A percentile compares a stretch with the other conserved stretches of the same genome.
Evolutionary conservation across 208 protist species (phyloP).

Genomic region (Crithidia thermophila): DNA sequence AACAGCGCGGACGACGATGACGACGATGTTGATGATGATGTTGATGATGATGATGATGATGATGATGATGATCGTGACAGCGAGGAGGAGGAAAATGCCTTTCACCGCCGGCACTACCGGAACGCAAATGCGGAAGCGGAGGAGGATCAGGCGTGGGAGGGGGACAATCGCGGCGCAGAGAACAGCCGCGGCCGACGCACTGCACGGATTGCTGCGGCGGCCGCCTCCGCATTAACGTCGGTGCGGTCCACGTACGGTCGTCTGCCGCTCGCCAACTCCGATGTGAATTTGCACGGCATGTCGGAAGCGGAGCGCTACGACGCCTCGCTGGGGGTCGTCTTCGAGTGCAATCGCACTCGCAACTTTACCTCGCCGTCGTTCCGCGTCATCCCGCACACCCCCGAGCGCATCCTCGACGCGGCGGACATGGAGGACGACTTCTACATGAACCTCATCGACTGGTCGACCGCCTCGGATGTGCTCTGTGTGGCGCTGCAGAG

Average conservation of each 20-base stretch:
- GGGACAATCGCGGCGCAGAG: not conserved
- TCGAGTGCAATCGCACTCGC: slow-evolving; percentile 71
- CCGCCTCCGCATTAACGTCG: too few relatives aligned
- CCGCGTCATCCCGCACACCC: slow-evolving; percentile 91
- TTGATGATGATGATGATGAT: not conserved
- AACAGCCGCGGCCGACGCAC: not conserved
- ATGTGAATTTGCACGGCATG: slow-evolving; percentile 22
- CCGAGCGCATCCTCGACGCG: slow-evolving; percentile 98
- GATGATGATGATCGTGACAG: not conserved
- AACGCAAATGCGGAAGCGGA: too few relatives aligned
- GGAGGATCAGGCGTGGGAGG: not conserved
- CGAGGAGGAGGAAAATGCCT: slow-evolving; percentile 3
- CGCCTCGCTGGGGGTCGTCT: slow-evolving; percentile 80
- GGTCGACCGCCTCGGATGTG: slow-evolving; percentile 78
- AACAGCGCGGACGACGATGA: not conserved
- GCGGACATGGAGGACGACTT: slow-evolving; percentile 99
- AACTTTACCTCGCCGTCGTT: slow-evolving; percentile 86
- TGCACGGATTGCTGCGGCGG: too few relatives aligned
- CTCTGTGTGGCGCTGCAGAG: slow-evolving; percentile 97
- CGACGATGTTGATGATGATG: not conserved
- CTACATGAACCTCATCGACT: slow-evolving; percentile 99
- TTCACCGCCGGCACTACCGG: not conserved
- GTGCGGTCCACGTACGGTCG: not conserved
- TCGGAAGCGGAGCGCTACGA: slow-evolving; percentile 61
- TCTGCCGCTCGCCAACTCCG: slow-evolving; percentile 8